A percentile compares a stretch with the other conserved stretches of the same genome.
These are phyloP conservation scores for Peronospora belbahrii DNA, from an alignment of 352 stramenopile genomes.

Conservation along the genomic window DNA sequence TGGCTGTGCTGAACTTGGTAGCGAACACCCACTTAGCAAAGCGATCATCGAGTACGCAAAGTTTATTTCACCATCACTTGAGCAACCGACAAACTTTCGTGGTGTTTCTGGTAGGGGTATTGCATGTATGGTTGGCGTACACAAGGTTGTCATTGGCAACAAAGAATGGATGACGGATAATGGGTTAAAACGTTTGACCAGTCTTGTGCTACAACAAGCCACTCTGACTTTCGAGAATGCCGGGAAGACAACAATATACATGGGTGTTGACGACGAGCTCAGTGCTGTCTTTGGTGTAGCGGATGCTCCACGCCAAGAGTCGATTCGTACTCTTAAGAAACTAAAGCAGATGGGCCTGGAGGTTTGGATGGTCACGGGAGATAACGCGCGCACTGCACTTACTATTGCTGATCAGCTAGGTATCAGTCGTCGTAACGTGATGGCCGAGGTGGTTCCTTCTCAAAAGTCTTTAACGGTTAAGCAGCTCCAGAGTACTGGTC, in stretches of 20 bases:
- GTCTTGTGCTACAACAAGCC: conserved; percentile 68
- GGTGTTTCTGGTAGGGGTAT: conserved; percentile 88
- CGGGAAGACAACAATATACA: conserved; percentile 93
- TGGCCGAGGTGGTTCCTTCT: conserved; percentile 93
- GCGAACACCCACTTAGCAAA: conserved; percentile 91
- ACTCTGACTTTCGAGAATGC: conserved; percentile 76
- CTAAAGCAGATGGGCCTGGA: conserved; percentile 89
- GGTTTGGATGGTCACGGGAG: conserved; percentile 99
- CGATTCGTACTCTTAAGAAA: conserved; percentile 84
- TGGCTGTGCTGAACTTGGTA: conserved; percentile 89
- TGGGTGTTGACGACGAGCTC: conserved; percentile 82
- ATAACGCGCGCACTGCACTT: conserved; percentile 92
- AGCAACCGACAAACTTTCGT: conserved; percentile 70
- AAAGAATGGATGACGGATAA: conserved; percentile 84
- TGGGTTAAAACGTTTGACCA: conserved; percentile 53
- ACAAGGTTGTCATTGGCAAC: conserved; percentile 90
- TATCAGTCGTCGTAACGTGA: conserved; percentile 89
- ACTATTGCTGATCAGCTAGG: conserved; percentile 91
- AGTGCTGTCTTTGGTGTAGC: conserved; percentile 77
- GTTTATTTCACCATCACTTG: conserved; percentile 66
- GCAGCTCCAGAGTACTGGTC: conserved; percentile 83
- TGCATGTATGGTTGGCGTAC: conserved; percentile 54
- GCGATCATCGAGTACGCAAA: conserved; percentile 90
- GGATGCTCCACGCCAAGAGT: conserved; percentile 88
- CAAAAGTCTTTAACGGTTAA: conserved; percentile 92